Conservation (phyloP, 805 yeast species). For the Saturnispora quitensis region DNA sequence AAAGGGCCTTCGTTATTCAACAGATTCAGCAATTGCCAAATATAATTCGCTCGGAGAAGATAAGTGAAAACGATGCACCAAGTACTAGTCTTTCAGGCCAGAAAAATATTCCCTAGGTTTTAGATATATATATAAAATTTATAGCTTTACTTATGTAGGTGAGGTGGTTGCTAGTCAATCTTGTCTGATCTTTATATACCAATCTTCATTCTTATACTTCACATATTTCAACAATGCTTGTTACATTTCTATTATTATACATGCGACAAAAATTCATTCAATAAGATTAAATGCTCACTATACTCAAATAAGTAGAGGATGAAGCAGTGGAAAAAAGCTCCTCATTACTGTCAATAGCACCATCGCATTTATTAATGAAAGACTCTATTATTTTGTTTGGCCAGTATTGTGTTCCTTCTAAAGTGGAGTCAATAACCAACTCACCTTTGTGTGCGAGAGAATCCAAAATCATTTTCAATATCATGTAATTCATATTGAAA, state of each 20-base stretch:
- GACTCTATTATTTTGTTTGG: slow-evolving; percentile 18
- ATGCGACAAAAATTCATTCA: too few species aligned
- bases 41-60: slow-evolving; percentile 24
- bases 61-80: slow-evolving; percentile 3
- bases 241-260: background rate
- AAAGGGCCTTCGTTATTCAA: slow-evolving; percentile 68
- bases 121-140: background rate
- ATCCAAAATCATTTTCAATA: slow-evolving; percentile 22
- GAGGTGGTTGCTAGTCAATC: background rate
- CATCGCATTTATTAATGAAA: background rate
- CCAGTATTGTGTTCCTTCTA: slow-evolving; percentile 26
- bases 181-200: background rate
- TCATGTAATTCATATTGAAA: slow-evolving; percentile 24
- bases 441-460: slow-evolving; percentile 19
- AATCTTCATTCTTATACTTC: background rate
- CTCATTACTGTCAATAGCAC: background rate
- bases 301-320: background rate
- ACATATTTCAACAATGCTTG: background rate
- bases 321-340: background rate
- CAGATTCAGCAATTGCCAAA: slow-evolving; percentile 69
- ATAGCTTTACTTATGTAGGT: background rate
- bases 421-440: slow-evolving; percentile 22
- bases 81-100: background rate
- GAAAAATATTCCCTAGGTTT: background rate
- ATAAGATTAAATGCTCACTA: background rate